Percentiles rank a stretch among this genome's conserved stretches.
Conservation (phyloP, 371 early-diverging fungal genomes). For the Actinomucor elegans region DNA sequence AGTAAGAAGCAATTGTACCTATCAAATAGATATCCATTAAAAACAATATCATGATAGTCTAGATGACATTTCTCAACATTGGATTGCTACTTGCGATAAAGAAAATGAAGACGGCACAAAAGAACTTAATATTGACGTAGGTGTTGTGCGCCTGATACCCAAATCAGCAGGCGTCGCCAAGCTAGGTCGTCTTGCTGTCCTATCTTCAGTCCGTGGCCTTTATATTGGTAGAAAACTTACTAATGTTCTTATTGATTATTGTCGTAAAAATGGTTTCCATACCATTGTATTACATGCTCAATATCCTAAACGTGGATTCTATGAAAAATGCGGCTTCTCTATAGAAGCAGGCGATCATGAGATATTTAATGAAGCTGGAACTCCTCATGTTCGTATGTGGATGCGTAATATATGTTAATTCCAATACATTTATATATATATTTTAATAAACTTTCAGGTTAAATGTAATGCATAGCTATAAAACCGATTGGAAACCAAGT, state of each 20-base stretch:
- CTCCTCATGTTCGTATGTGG: constrained; percentile 44
- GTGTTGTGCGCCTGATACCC: constrained; percentile 33
- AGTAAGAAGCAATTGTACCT: too few species aligned
- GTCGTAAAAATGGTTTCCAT: constrained; percentile 12
- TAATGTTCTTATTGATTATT: constrained; percentile 22
- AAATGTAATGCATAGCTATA: too few species aligned
- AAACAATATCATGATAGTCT: constrained; percentile 1
- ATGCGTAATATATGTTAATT: constrained; percentile 8
- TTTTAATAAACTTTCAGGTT: too few species aligned
- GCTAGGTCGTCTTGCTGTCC: constrained; percentile 45
- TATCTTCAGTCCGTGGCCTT: constrained; percentile 34
- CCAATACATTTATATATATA: too few species aligned
- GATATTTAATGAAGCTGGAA: constrained; percentile 41
- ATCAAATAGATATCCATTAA: too few species aligned
- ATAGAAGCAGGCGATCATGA: constrained; percentile 36
- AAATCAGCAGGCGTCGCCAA: constrained; percentile 30
- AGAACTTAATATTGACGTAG: constrained; percentile 16
- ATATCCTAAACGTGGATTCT: constrained; percentile 42
- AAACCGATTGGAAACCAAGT: too few species aligned
- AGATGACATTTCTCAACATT: constrained; percentile 30
- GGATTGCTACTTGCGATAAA: constrained; percentile 31
- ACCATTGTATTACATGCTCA: constrained; percentile 40
- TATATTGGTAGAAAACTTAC: constrained; percentile 32
- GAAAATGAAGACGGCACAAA: constrained; percentile 2
- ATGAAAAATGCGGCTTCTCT: constrained; percentile 42